A percentile compares a stretch with the other conserved stretches of the same genome.
phyloP scores from a whole-genome alignment of 495 filamentous ascomycete genomes.

The Bombardia bombarda region DNA sequence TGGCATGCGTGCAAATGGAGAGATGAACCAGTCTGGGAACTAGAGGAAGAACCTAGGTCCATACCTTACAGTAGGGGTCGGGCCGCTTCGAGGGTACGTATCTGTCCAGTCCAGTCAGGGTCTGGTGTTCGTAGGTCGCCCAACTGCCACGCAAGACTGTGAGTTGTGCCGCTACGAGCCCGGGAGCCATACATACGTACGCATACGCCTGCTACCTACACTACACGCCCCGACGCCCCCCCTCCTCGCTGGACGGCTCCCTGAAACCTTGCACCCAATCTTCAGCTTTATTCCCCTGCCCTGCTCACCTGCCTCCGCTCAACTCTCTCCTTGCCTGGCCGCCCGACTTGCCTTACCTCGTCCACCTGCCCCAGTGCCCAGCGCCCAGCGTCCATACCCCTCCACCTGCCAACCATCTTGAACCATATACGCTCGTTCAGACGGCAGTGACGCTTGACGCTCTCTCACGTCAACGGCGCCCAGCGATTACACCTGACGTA shows the following conservation, averaged over 20 bases:
- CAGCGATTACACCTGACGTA: background rate
- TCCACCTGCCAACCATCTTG: slow-evolving; percentile 10
- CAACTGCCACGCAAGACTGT: slow-evolving; percentile 20
- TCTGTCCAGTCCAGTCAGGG: background rate
- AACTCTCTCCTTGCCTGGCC: slow-evolving; percentile 6
- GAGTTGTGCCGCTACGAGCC: slow-evolving; percentile 10
- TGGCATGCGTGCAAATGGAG: background rate
- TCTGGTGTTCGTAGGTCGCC: background rate
- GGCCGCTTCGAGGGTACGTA: too few species aligned
- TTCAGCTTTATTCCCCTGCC: slow-evolving; percentile 24
- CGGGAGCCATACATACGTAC: slow-evolving; percentile 6
- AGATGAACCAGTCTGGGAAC: background rate
- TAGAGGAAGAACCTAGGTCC: background rate
- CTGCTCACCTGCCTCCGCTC: slow-evolving; percentile 7
- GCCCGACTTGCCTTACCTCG: slow-evolving; percentile 6
- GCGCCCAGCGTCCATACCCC: slow-evolving; percentile 8
- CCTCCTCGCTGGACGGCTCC: slow-evolving; percentile 6
- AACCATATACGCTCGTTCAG: slow-evolving; percentile 8
- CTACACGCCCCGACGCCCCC: slow-evolving; percentile 6
- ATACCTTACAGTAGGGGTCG: background rate
- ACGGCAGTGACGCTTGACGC: slow-evolving; percentile 7
- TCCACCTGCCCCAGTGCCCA: background rate
- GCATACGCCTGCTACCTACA: slow-evolving; percentile 6
- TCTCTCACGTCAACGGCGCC: background rate
- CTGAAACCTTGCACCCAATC: slow-evolving; percentile 18